Conservation (phyloP, 495 filamentous ascomycete genomes). For the Saxophila tyrrhenica region DNA sequence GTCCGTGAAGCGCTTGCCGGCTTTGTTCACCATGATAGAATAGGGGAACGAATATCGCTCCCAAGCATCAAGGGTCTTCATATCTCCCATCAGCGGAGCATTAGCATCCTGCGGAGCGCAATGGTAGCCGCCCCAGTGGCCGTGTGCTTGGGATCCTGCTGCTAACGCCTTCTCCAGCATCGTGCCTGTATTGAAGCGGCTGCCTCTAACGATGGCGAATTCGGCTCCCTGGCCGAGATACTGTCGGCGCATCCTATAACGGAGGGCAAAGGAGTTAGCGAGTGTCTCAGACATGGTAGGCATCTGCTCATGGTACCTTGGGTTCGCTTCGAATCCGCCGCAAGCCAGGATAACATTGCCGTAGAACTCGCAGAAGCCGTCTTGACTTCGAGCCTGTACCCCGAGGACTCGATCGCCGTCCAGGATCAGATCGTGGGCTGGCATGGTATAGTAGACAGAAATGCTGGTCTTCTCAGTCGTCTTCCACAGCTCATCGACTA, state of each 20-base stretch:
- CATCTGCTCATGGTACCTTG: no score
- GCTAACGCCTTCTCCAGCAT: constrained; percentile 38
- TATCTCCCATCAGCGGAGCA: constrained; percentile 40
- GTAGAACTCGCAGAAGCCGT: constrained; percentile 7
- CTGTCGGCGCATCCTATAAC: constrained; percentile 39
- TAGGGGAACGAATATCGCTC: constrained; percentile 56
- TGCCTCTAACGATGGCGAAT: constrained; percentile 46
- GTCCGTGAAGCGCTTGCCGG: constrained; percentile 50
- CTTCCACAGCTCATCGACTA: constrained; percentile 37
- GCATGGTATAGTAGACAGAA: constrained; percentile 32
- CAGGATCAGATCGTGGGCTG: constrained; percentile 32
- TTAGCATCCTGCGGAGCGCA: constrained; percentile 51
- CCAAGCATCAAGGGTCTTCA: constrained; percentile 47
- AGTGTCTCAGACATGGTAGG: no score
- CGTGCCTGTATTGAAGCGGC: constrained; percentile 50
- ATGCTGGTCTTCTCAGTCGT: constrained; percentile 34
- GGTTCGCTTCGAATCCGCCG: constrained; percentile 51
- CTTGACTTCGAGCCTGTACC: background rate
- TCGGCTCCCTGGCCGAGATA: constrained; percentile 53
- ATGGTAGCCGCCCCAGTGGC: constrained; percentile 53
- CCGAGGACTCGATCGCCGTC: constrained; percentile 16
- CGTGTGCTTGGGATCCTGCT: constrained; percentile 37
- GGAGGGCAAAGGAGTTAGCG: no score
- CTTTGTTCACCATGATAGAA: constrained; percentile 47
- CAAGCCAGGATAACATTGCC: constrained; percentile 41